phyloP scores from a whole-genome alignment of 2,329 filamentous ascomycete species.

The Sclerotinia minor region DNA sequence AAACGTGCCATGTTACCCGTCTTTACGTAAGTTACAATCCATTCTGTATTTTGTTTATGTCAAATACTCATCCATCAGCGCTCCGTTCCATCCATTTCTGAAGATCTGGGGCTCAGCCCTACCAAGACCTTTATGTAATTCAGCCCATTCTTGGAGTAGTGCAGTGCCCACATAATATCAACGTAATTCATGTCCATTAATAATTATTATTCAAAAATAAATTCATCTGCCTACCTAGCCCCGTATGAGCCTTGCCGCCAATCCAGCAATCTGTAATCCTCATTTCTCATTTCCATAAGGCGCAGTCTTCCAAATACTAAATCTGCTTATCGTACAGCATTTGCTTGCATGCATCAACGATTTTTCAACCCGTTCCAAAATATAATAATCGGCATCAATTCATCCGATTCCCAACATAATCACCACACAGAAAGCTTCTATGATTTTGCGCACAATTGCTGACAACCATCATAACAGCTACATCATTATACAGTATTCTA shows the following conservation, averaged over 20 bases:
- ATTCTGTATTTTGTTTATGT: not conserved
- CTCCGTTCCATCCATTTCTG: not conserved
- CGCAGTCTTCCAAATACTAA: not conserved
- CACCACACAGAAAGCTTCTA: not conserved
- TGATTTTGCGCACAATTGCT: not conserved
- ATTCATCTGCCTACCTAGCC: not conserved
- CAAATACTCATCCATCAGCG: not conserved
- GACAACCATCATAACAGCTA: too few relatives aligned
- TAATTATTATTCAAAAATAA: not conserved
- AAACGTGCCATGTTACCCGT: constrained; percentile 1
- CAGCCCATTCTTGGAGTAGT: not conserved
- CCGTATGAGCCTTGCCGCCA: not conserved
- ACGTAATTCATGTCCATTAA: not conserved
- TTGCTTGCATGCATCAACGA: accelerated
- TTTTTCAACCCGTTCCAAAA: not conserved
- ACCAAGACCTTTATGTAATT: constrained; percentile 2
- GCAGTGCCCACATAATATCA: not conserved
- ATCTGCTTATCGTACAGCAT: not conserved
- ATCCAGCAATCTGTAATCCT: not conserved
- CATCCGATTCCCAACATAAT: not conserved
- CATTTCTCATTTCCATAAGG: not conserved
- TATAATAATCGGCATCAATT: not conserved
- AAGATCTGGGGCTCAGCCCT: constrained; percentile 9
- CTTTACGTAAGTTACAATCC: constrained; percentile 12
- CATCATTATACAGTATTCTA: not conserved